Conservation (phyloP, 352 stramenopile species). For the Pythium aristosporum region DNA sequence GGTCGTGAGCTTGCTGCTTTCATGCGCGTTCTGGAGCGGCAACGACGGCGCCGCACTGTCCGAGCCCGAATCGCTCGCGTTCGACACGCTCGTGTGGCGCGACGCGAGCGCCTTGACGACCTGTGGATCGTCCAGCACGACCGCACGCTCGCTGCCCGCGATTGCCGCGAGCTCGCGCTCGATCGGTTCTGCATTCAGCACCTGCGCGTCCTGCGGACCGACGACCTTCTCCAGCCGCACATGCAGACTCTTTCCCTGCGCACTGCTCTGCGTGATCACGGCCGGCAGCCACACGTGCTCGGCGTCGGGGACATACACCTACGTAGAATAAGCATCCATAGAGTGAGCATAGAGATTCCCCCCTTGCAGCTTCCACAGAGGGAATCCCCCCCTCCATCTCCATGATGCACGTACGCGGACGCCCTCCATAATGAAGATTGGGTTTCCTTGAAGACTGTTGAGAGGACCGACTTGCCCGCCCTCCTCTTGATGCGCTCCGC, state of each 20-base stretch:
- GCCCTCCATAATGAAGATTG: conserved; percentile 25
- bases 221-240: conserved; percentile 72
- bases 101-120: conserved; percentile 60
- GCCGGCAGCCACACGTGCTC: conserved; percentile 82
- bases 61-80: conserved; percentile 11
- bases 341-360: background rate
- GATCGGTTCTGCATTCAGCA: conserved; percentile 38
- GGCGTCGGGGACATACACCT: conserved; percentile 76
- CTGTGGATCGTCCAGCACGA: conserved; percentile 54
- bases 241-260: conserved; percentile 43
- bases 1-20: conserved; percentile 34
- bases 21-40: conserved; percentile 68
- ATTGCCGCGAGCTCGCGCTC: conserved; percentile 58
- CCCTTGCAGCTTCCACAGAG: background rate
- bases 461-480: background rate
- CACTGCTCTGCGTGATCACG: conserved; percentile 50
- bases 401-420: conserved; percentile 23
- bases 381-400: background rate
- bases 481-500: conserved; percentile 2
- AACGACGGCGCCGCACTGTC: conserved; percentile 32
- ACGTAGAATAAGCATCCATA: background rate
- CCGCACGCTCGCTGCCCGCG: conserved; percentile 46
- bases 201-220: conserved; percentile 40
- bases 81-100: conserved; percentile 60
- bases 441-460: background rate